phyloP scores from a whole-genome alignment of 495 filamentous ascomycete species.

The Physcia stellaris region DNA sequence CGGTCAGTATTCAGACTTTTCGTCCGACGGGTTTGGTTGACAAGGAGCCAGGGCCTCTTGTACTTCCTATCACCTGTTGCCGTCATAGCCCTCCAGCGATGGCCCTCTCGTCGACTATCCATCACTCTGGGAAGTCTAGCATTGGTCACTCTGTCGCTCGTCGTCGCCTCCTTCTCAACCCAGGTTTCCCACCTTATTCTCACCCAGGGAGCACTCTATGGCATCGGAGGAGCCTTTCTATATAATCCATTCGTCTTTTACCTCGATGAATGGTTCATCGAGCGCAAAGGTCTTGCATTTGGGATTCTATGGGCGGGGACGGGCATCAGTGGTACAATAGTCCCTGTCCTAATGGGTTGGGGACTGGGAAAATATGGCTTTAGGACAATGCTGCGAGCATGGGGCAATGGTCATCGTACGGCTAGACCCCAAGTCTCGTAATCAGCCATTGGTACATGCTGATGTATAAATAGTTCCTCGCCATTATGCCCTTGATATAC shows the following conservation, averaged over 20 bases:
- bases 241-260: slow-evolving; percentile 34
- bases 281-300: slow-evolving; percentile 33
- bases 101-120: slow-evolving; percentile 26
- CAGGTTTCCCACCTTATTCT: slow-evolving; percentile 30
- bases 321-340: slow-evolving; percentile 25
- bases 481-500: slow-evolving; percentile 24
- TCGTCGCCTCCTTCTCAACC: slow-evolving; percentile 31
- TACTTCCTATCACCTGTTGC: slow-evolving; percentile 36
- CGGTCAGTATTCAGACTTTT: slow-evolving; percentile 15
- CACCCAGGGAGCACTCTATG: slow-evolving; percentile 37
- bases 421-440: neutral
- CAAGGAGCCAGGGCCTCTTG: slow-evolving; percentile 26
- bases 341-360: slow-evolving; percentile 36
- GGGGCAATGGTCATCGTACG: slow-evolving; percentile 31
- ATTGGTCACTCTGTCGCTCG: slow-evolving; percentile 24
- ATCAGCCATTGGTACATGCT: neutral
- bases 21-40: neutral
- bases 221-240: slow-evolving; percentile 29
- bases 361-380: slow-evolving; percentile 38
- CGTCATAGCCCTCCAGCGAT: slow-evolving; percentile 26
- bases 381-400: slow-evolving; percentile 35
- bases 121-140: slow-evolving; percentile 26
- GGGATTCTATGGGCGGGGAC: slow-evolving; percentile 31
- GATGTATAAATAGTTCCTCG: neutral
- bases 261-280: slow-evolving; percentile 42